phyloP scores from a whole-genome alignment of 441 rosid genomes.

The Mallotus japonicus region DNA sequence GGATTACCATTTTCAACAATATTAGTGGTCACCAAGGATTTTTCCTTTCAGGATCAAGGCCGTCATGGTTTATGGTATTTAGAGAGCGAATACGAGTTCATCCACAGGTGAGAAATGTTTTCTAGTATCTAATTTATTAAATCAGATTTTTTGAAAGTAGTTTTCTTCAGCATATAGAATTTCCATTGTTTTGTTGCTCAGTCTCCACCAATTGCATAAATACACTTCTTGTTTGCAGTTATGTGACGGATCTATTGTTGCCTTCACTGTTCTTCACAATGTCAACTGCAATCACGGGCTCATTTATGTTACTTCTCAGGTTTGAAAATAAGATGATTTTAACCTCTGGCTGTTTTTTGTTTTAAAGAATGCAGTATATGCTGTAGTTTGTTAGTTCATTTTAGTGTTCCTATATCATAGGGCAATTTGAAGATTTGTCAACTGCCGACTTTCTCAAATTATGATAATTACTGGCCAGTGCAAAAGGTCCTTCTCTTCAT shows the following conservation, averaged over 20 bases:
- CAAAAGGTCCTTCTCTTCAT: conserved; percentile 62
- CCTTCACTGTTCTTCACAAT: conserved; percentile 98
- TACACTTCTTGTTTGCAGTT: conserved; percentile 53
- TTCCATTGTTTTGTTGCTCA: not conserved
- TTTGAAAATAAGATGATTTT: conserved; percentile 30
- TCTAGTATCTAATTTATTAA: conserved; percentile 12
- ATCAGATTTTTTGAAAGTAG: not conserved
- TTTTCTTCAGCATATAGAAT: conserved; percentile 16
- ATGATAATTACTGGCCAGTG: conserved; percentile 98
- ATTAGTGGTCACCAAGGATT: conserved; percentile 86
- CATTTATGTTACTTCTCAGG: conserved; percentile 97
- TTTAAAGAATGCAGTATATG: conserved; percentile 15
- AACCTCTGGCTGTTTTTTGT: not conserved
- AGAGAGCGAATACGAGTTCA: conserved; percentile 93
- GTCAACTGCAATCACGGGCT: conserved; percentile 96
- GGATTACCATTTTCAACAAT: conserved; percentile 84
- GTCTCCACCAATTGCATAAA: not conserved
- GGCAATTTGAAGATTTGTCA: conserved; percentile 96
- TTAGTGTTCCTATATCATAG: conserved; percentile 40
- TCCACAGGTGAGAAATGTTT: conserved; percentile 70
- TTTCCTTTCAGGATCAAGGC: conserved; percentile 93
- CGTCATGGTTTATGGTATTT: conserved; percentile 95
- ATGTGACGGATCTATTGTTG: conserved; percentile 90
- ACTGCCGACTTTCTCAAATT: conserved; percentile 71
- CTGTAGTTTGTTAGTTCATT: conserved; percentile 5